Evolutionary conservation across 352 stramenopile genomes (phyloP).

Genomic region (Globisporangium viniferum): DNA sequence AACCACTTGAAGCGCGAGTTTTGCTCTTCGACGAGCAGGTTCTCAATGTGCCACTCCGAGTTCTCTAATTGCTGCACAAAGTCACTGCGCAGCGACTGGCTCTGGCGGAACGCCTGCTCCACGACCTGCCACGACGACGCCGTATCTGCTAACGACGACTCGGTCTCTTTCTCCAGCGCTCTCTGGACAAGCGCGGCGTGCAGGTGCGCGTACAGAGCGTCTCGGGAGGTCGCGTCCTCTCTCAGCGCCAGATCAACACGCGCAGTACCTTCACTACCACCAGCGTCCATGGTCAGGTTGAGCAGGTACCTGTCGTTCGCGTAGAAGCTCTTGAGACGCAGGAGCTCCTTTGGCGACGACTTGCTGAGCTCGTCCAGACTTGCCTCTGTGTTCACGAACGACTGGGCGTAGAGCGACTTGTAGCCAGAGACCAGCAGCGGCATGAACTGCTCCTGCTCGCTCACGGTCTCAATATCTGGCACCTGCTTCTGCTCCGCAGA

Average conservation of each 20-base stretch:
- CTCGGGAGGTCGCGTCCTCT: conserved; percentile 34
- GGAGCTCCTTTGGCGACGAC: conserved; percentile 32
- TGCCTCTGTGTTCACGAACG: conserved; percentile 44
- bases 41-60: conserved; percentile 58
- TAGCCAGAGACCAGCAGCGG: conserved; percentile 50
- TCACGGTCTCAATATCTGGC: conserved; percentile 28
- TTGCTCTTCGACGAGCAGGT: conserved; percentile 61
- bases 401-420: conserved; percentile 41
- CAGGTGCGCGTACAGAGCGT: conserved; percentile 48
- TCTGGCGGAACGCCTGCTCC: conserved; percentile 29
- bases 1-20: conserved; percentile 61
- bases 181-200: conserved; percentile 53
- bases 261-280: conserved; percentile 17
- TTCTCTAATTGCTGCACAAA: conserved; percentile 37
- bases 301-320: conserved; percentile 51
- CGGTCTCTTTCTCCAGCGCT: conserved; percentile 22
- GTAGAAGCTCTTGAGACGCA: conserved; percentile 44
- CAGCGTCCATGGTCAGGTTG: conserved; percentile 31
- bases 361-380: conserved; percentile 43
- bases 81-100: conserved; percentile 22
- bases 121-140: conserved; percentile 19
- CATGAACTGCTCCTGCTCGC: conserved; percentile 56
- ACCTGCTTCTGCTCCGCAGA: conserved; percentile 12
- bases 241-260: conserved; percentile 52
- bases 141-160: neutral